These are phyloP conservation scores for Pycnococcus provasolii DNA, from an alignment of 139 green algal species.

Conservation along the genomic window DNA sequence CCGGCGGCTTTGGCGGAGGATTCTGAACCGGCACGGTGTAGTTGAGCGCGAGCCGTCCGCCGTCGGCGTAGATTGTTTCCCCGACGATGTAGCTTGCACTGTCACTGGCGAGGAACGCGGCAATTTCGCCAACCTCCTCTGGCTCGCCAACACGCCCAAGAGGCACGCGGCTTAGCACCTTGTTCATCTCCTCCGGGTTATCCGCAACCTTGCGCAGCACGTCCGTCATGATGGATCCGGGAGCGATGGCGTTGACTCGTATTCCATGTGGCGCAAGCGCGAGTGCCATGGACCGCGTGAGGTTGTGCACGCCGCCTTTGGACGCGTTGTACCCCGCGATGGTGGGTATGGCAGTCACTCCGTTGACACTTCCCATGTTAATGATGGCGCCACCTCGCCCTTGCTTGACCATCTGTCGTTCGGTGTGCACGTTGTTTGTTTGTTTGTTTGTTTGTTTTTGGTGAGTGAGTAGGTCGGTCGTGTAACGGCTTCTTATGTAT, in stretches of 20 bases:
- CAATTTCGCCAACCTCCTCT: conserved; percentile 51
- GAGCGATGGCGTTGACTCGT: conserved; percentile 70
- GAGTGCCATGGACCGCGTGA: conserved; percentile 69
- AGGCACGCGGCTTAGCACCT: conserved; percentile 54
- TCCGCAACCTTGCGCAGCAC: conserved; percentile 51
- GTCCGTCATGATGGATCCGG: conserved; percentile 70
- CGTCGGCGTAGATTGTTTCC: conserved; percentile 61
- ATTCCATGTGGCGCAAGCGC: conserved; percentile 62
- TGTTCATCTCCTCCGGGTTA: conserved; percentile 15
- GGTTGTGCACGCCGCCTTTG: conserved; percentile 75
- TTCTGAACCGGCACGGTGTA: conserved; percentile 45
- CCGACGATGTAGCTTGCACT: conserved; percentile 67
- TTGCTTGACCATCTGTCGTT: conserved; percentile 56
- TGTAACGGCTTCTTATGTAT: no score
- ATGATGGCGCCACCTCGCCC: conserved; percentile 58
- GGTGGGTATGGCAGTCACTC: conserved; percentile 57
- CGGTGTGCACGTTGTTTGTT: neutral
- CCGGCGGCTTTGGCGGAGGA: no score
- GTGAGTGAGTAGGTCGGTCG: no score
- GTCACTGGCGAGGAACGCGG: conserved; percentile 56
- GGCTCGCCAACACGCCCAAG: conserved; percentile 60
- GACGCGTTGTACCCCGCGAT: conserved; percentile 50
- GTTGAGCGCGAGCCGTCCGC: conserved; percentile 68
- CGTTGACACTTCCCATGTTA: conserved; percentile 74
- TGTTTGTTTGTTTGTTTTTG: neutral